These are phyloP conservation scores for Huntiella decipiens DNA, from an alignment of 2,329 filamentous ascomycete species.

Conservation along the genomic window DNA sequence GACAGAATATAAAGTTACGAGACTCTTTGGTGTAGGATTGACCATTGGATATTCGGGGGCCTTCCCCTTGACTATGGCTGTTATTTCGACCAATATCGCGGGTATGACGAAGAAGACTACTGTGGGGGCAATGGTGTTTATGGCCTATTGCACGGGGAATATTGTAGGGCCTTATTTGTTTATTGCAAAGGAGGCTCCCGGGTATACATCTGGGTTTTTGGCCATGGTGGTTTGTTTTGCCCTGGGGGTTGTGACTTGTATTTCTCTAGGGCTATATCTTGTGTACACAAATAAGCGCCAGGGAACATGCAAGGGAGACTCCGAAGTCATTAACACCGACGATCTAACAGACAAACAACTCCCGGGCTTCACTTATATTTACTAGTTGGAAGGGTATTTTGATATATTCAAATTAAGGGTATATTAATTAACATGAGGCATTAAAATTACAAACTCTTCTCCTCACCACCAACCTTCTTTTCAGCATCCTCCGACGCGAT, in stretches of 20 bases:
- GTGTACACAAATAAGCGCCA: conserved; percentile 33
- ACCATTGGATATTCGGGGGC: conserved; percentile 32
- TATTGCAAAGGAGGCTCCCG: conserved; percentile 33
- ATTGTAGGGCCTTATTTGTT: conserved; percentile 43
- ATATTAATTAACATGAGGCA: background rate
- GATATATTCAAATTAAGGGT: background rate
- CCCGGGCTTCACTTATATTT: conserved; percentile 32
- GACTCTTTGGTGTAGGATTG: conserved; percentile 22
- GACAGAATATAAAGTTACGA: conserved; percentile 13
- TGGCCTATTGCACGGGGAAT: conserved; percentile 42
- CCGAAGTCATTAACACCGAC: background rate
- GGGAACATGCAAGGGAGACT: conserved; percentile 17
- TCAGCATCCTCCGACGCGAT: conserved; percentile 1
- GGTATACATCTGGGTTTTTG: conserved; percentile 41
- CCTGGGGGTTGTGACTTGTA: conserved; percentile 22
- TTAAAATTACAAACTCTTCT: conserved; percentile 1
- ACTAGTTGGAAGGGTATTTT: conserved; percentile 12
- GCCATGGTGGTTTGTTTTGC: conserved; percentile 42
- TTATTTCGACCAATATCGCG: conserved; percentile 38
- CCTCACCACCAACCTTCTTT: conserved; percentile 4
- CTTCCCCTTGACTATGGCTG: conserved; percentile 29
- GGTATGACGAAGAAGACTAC: conserved; percentile 45
- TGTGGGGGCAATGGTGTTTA: conserved; percentile 37
- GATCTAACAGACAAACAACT: conserved; percentile 39
- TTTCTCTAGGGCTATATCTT: conserved; percentile 31